These are phyloP conservation scores for Barbatosphaeria neglecta DNA, from an alignment of 495 filamentous ascomycete species.

Conservation along the genomic window DNA sequence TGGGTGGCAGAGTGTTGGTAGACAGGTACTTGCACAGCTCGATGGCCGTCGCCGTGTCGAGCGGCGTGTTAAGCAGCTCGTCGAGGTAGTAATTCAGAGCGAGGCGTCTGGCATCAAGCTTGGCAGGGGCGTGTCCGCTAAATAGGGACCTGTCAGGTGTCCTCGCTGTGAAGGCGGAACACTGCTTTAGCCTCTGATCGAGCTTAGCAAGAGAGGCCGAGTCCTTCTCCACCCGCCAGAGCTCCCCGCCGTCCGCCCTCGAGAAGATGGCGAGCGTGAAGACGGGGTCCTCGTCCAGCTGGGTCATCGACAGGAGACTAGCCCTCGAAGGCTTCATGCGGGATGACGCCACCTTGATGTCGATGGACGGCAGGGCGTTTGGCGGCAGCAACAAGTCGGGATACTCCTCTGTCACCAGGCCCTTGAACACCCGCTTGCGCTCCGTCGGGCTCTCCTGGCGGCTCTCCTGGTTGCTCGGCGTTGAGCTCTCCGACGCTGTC, in stretches of 20 bases:
- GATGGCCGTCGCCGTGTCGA: conserved; percentile 70
- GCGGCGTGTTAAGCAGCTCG: conserved; percentile 63
- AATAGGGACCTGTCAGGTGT: conserved; percentile 81
- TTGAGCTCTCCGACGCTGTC: conserved; percentile 16
- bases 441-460: conserved; percentile 19
- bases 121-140: conserved; percentile 85
- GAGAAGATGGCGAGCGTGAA: conserved; percentile 82
- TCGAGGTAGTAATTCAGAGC: conserved; percentile 81
- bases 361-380: conserved; percentile 77
- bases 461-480: conserved; percentile 19
- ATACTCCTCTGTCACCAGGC: conserved; percentile 70
- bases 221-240: conserved; percentile 93
- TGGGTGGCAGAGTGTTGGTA: conserved; percentile 69
- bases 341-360: conserved; percentile 80
- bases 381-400: conserved; percentile 76
- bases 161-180: conserved; percentile 50
- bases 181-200: conserved; percentile 66
- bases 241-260: conserved; percentile 62
- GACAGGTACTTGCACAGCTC: conserved; percentile 82
- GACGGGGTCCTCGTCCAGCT: conserved; percentile 79
- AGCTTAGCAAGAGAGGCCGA: conserved; percentile 68
- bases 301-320: conserved; percentile 60
- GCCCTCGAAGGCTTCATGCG: conserved; percentile 78
- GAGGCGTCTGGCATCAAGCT: conserved; percentile 74
- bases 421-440: conserved; percentile 36